These are phyloP conservation scores for Neostapfia colusana DNA, from an alignment of 176 grass and related monocot genomes.

Conservation along the genomic window DNA sequence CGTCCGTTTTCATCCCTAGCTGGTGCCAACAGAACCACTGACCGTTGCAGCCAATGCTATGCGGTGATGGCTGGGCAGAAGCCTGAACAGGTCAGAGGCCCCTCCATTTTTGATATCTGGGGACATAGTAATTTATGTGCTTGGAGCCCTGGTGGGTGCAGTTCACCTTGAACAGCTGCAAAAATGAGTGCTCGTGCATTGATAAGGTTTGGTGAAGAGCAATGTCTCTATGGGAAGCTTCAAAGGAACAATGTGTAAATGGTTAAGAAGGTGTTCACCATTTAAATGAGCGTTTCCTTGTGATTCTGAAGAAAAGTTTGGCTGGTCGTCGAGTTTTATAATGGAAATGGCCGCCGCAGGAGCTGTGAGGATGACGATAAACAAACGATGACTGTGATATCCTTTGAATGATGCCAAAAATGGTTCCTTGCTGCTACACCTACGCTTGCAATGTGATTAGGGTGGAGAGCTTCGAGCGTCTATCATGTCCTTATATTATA, in stretches of 20 bases:
- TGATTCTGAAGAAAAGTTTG: background rate
- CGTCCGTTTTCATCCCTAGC: no score
- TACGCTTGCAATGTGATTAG: conserved; percentile 25
- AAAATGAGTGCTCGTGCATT: background rate
- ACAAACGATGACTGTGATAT: background rate
- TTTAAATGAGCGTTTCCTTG: no score
- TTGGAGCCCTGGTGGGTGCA: background rate
- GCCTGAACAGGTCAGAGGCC: background rate
- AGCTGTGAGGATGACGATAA: background rate
- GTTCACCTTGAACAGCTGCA: background rate
- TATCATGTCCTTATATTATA: no score
- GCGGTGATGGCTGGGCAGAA: background rate
- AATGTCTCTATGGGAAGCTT: background rate
- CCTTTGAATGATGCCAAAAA: conserved; percentile 16
- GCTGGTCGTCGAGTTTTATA: background rate
- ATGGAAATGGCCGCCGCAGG: background rate
- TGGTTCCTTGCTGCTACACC: conserved; percentile 5
- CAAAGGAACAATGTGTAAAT: background rate
- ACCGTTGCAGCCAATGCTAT: background rate
- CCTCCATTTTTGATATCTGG: background rate
- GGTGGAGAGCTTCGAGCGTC: background rate
- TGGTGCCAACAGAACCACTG: background rate
- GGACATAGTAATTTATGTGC: background rate
- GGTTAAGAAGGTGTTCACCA: no score
- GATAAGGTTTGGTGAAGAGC: background rate